Evolutionary conservation across 495 filamentous ascomycete species (phyloP), one percentile per base, ranked within the genome.

Genomic region (Penicillium arizonense): DNA sequence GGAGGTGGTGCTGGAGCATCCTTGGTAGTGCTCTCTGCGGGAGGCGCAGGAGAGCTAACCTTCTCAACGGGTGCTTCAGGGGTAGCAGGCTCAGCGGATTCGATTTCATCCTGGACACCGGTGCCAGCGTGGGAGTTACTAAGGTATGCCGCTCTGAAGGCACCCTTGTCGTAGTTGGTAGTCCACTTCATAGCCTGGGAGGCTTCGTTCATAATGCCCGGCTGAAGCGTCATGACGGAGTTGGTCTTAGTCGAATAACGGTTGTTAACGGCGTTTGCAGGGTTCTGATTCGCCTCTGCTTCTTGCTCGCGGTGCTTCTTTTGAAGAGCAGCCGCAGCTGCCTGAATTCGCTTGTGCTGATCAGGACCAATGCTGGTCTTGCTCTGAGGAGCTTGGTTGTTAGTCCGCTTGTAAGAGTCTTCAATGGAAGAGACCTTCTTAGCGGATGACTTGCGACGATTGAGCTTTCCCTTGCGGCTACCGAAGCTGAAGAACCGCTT

Each of bases 151-250:
- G 86, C 83, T 13, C 90, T 79, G 52, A 94, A 87, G 3, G 84
- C 79, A 62, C 94, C 84, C 68, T 91, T 91, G 63, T 98, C 93
- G 48, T 77, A 77, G 39, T 74, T 71, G 44, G 56, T 74, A 9
- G 93, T 89, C 94, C 94, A 98, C 67, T 96, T 93, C 85, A 98
- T 87, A 10, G 94, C 94, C 21, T 91, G 87, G 13, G 87, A 91
- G 14, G 91, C 95, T 62, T 94, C 94, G 49, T 78, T 93, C 62
- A 96, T 71, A 45, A 97, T 88, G 33, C 82, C 80, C 8, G 92
- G 87, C 64, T 96, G 91, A 36, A 97, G 79, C 11, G 92, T 96
- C 60, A 97, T 80, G 20, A 96, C 83, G 44, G 94, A 97, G 71
- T 87, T 92, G 1, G 94, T 97, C 77, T 91, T 95, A 42, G 80